phyloP scores from a whole-genome alignment of 2,329 filamentous ascomycete genomes.

The Gnomoniopsis smithogilvyi region DNA sequence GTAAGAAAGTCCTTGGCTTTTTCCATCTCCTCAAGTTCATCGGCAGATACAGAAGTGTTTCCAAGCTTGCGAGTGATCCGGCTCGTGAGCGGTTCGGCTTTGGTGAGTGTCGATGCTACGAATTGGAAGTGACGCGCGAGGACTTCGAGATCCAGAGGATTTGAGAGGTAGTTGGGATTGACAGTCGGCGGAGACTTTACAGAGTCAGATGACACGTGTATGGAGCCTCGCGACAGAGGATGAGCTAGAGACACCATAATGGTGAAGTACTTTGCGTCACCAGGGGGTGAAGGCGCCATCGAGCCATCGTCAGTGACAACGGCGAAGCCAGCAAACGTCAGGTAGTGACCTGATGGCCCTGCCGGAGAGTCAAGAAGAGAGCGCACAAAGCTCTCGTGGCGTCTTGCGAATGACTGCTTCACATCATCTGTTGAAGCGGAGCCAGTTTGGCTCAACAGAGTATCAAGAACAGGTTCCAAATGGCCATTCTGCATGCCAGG shows the following conservation, averaged over 20 bases:
- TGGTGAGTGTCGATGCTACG: not conserved
- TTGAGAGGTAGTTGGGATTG: constrained; percentile 52
- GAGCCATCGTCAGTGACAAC: not conserved
- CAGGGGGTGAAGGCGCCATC: not conserved
- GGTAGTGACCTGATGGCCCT: not conserved
- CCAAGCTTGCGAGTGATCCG: not conserved
- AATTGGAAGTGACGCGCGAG: constrained; percentile 42
- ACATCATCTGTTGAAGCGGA: not conserved
- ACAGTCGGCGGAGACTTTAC: constrained; percentile 41
- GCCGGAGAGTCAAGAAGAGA: not conserved
- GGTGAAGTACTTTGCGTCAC: not conserved
- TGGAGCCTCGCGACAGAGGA: constrained; percentile 10
- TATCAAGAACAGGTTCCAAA: not conserved
- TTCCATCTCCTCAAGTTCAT: not conserved
- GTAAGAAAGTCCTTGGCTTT: not conserved
- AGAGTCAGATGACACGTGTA: not conserved
- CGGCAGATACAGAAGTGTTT: not conserved
- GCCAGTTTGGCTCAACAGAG: not conserved
- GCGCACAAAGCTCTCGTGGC: not conserved
- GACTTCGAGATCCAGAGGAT: constrained; percentile 55
- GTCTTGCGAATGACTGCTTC: not conserved
- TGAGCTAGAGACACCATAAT: not conserved
- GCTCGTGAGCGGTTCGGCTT: not conserved
- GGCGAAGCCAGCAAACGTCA: not conserved
- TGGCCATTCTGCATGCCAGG: not conserved